These are phyloP conservation scores for Dioscorea zingiberensis DNA, from an alignment of 106 monocot species.

Conservation along the genomic window DNA sequence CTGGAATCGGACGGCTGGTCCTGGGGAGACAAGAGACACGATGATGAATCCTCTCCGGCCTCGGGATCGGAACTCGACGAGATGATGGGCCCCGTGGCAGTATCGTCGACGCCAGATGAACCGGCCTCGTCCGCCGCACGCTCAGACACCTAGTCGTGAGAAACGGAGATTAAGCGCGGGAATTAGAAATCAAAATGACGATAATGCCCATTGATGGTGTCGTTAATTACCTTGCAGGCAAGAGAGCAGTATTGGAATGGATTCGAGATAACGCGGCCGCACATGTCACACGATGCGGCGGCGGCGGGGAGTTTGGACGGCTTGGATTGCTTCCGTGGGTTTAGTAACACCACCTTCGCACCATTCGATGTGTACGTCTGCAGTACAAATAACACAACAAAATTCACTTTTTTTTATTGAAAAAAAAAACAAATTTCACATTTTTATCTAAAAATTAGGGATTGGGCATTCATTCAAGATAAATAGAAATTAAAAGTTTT, in stretches of 20 bases:
- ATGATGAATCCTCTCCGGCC: not conserved
- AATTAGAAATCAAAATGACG: not conserved
- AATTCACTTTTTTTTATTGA: no score
- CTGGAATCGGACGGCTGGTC: constrained; percentile 7
- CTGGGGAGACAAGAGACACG: not conserved
- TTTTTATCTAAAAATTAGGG: no score
- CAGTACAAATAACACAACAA: no score
- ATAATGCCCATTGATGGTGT: not conserved
- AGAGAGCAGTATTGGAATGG: constrained; percentile 47
- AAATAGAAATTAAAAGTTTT: no score
- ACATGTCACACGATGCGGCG: constrained; percentile 14
- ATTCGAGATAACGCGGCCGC: constrained; percentile 23
- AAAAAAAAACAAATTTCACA: no score
- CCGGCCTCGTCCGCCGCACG: not conserved
- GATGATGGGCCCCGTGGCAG: not conserved
- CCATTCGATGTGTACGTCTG: constrained; percentile 45
- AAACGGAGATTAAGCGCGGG: not conserved
- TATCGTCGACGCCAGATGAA: not conserved
- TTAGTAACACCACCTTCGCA: constrained; percentile 46
- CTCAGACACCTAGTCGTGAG: not conserved
- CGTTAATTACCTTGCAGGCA: constrained; percentile 40
- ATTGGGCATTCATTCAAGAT: no score
- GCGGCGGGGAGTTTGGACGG: constrained; percentile 4
- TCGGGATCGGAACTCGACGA: constrained; percentile 5
- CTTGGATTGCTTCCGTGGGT: constrained; percentile 37